Base-by-base conservation (phyloP, 1,284 basidiomycete species). In the Mycosarcoma maydis region DNA sequence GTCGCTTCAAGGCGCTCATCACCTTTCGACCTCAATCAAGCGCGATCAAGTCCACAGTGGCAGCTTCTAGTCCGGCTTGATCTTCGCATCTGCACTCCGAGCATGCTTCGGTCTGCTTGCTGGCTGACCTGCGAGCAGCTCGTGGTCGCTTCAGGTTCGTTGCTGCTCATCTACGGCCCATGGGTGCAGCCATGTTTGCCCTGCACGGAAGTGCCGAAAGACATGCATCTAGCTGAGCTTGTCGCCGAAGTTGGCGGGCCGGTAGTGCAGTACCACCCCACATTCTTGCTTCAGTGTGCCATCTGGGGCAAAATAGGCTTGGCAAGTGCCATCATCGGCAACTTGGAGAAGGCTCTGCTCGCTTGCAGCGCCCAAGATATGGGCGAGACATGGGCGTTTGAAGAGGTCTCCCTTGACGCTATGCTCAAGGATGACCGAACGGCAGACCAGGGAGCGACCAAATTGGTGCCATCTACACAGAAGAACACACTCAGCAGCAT, bases 181-280 rank as follows among this genome's bases (percentile, higher is more conserved):
- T 43, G 17, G 26, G 27, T 62, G 14, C 43, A 57, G 33, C 17
- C 55, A 2, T 20, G 16, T 27, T 29, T 33, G 17, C 24, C 16
- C 9, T 27, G 14, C 16, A 23, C n/a, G 33, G 17, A 40, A 2
- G 13, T 26, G 19, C 13, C 37, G 1, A 26, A 27, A 10, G 13
- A 36, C 0, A 42, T 30, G 26, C 65, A 72, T 27, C 23, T 74
- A 3, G 47, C 55, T n/a, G 69, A 74, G 37, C 47, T 62, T 17
- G 24, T 66, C 2, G 61, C 58, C 11, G 50, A 64, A 24, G 47
- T 55, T 2, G 52, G 48, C 10, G 70, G 70, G 6, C 61, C 68
- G 1, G 61, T 75, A 2, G 60, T 65, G 11, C 60, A 69, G 32
- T 75, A 65, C 19, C 72, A 75, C 33, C 72, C 72, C 1, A 22